Base-by-base conservation (phyloP, 179 eudicot genomes). In the Vitellaria paradoxa region DNA sequence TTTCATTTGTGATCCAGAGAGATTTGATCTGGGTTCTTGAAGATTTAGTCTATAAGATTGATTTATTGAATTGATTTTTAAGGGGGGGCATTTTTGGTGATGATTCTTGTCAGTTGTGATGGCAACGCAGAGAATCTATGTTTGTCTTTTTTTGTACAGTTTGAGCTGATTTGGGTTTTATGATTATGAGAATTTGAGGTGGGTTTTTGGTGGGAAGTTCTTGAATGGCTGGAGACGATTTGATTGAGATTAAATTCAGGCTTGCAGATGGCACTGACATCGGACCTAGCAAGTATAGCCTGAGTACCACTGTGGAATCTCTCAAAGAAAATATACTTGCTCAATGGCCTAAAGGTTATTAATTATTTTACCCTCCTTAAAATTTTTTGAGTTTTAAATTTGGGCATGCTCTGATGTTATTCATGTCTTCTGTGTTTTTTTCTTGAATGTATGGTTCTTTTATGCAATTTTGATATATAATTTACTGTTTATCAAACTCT, bases 231-330 rank as follows among this genome's bases (percentile, higher is more conserved):
- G 84, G 50, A 68, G 84, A 82, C 66, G 87, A 84, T 15, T 75
- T 84, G 78, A 74, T 87, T 74, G 89, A 87, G 55, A 70, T 87
- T 69, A 87, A 85, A 66, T 87, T 87, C 78, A 84, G 87, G 89
- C 86, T 87, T 81, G 84, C 82, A 65, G 89, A 87, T 82, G 88
- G 89, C 55, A 87, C 80, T 50, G 90, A 87, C 26, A 87, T 87
- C 52, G 88, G 90, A 55, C 90, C 85, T 11, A 81, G 20, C 78
- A 85, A 85, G 73, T 85, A 81, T 59, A 79, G 78, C 72, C 84
- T 83, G 69, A 52, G 37, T 26, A 77, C 84, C 20, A 85, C 86
- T 74, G 88, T 87, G 77, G 85, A 50, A 26, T 82, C 82, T 79
- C 80, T 87, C 68, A 85, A 87, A 78, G 88, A 85, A 70, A 85